Evolutionary conservation across 208 protist species (phyloP).

Genomic region (Leishmania turanica): DNA sequence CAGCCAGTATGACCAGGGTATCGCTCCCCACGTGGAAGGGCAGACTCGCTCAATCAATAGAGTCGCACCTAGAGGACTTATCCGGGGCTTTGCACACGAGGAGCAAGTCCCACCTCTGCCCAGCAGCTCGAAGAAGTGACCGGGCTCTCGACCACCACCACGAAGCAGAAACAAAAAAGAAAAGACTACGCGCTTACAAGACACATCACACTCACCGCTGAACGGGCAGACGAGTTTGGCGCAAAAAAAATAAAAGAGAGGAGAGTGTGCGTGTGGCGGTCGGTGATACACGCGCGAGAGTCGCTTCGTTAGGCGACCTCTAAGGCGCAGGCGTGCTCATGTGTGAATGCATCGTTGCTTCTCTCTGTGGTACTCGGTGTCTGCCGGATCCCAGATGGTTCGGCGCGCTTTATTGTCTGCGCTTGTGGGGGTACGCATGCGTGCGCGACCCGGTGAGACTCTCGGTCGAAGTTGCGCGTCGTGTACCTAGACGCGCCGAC

Average conservation of each 20-base stretch:
- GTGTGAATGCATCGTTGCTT: not conserved
- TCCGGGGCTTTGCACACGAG: conserved; percentile 35
- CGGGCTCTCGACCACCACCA: too few species aligned
- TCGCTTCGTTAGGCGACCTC: not conserved
- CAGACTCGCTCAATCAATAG: conserved; percentile 19
- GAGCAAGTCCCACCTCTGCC: conserved; percentile 23
- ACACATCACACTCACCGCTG: not conserved
- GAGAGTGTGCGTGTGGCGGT: not conserved
- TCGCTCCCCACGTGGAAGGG: conserved; percentile 9
- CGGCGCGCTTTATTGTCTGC: not conserved
- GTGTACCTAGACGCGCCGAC: not conserved
- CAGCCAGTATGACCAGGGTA: conserved; percentile 28
- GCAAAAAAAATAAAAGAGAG: not conserved
- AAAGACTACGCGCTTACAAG: not conserved
- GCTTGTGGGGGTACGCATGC: not conserved
- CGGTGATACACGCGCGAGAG: not conserved
- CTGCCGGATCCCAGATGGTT: not conserved
- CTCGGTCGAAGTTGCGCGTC: not conserved
- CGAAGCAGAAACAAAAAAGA: not conserved
- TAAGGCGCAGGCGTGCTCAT: not conserved
- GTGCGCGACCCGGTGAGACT: not conserved
- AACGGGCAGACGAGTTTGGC: too few species aligned
- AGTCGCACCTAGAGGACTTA: conserved; percentile 24
- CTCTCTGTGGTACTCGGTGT: not conserved
- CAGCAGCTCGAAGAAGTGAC: not conserved